Percentiles rank a stretch among this genome's conserved stretches.
phyloP scores from a whole-genome alignment of 2,329 filamentous ascomycete genomes.

The Talaromyces atroroseus region DNA sequence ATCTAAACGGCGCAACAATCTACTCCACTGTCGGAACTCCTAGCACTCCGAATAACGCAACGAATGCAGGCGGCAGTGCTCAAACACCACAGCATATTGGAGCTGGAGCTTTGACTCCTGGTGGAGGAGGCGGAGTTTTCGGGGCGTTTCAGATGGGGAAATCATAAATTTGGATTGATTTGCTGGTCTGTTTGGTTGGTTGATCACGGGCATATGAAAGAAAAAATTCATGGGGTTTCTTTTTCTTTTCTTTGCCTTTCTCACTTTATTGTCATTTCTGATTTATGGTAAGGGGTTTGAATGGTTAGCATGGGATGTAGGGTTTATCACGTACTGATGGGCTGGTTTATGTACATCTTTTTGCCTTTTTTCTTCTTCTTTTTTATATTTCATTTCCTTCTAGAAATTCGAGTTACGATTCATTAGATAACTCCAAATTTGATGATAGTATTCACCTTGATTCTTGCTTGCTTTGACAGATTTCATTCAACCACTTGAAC shows the following conservation, averaged over 20 bases:
- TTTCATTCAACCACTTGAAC: too few relatives aligned
- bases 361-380: background rate
- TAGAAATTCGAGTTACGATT: background rate
- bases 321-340: background rate
- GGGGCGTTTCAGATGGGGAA: constrained; percentile 15
- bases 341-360: constrained; percentile 2
- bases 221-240: background rate
- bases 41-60: constrained; percentile 62
- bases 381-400: background rate
- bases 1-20: constrained; percentile 51
- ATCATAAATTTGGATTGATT: constrained; percentile 8
- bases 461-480: too few relatives aligned
- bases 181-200: background rate
- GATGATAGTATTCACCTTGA: background rate
- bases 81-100: constrained; percentile 42
- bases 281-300: background rate
- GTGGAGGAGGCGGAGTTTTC: constrained; percentile 36
- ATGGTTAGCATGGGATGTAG: background rate
- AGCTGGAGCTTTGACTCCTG: constrained; percentile 71
- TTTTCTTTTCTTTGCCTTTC: background rate
- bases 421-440: background rate
- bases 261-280: background rate
- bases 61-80: constrained; percentile 42
- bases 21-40: constrained; percentile 50
- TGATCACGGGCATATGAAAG: background rate